phyloP scores from a whole-genome alignment of 495 filamentous ascomycete genomes.

The Arthonia radiata region DNA sequence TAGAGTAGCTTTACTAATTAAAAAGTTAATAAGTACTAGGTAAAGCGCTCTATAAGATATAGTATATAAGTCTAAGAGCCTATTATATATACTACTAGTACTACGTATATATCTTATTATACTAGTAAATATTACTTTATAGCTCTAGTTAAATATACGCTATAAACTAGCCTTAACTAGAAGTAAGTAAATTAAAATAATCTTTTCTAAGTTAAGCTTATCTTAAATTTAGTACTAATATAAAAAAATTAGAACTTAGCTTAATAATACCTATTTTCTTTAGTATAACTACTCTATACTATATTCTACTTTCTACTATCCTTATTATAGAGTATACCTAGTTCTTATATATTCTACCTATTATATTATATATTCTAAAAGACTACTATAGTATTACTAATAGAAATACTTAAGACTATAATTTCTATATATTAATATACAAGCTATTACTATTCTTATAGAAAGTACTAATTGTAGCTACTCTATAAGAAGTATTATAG shows the following conservation, averaged over 20 bases:
- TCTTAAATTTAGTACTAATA: background rate
- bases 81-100: constrained; percentile 1
- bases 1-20: background rate
- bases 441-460: background rate
- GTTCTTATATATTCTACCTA: background rate
- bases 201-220: background rate
- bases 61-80: background rate
- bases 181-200: background rate
- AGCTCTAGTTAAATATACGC: too few species aligned
- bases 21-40: background rate
- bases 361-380: background rate
- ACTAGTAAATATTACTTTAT: too few species aligned
- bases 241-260: too few species aligned
- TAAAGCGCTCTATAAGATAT: background rate
- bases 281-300: too few species aligned
- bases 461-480: background rate
- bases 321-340: background rate
- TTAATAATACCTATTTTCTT: too few species aligned
- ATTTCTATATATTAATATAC: background rate
- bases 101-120: background rate
- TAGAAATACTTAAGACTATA: background rate
- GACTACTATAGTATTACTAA: background rate
- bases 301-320: background rate
- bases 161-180: too few species aligned
- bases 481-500: background rate